These are phyloP conservation scores for Cucumis sativus DNA, from an alignment of 306 rosid species.

Conservation along the genomic window DNA sequence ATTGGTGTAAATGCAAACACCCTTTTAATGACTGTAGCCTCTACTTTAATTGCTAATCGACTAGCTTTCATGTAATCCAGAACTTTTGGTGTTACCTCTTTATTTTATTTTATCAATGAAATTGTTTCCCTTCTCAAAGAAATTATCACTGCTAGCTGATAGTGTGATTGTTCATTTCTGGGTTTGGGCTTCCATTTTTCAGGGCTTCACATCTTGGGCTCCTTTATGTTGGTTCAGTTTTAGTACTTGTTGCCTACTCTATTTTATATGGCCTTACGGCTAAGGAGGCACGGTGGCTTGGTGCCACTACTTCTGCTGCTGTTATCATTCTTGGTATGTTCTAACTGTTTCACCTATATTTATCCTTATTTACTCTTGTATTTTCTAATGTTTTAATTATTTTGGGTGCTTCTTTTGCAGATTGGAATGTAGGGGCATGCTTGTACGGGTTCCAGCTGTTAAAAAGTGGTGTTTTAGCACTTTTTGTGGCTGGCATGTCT, in stretches of 20 bases:
- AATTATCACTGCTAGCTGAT: neutral
- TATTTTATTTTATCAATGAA: no score
- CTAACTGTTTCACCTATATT: conserved; percentile 5
- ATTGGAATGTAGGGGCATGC: conserved; percentile 99
- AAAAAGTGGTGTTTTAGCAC: conserved; percentile 73
- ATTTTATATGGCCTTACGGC: conserved; percentile 81
- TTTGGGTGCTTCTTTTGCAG: conserved; percentile 31
- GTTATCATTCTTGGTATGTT: conserved; percentile 83
- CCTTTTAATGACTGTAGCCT: no score
- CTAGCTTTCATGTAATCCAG: no score
- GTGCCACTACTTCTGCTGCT: conserved; percentile 90
- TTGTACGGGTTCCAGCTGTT: conserved; percentile 92
- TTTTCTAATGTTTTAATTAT: neutral
- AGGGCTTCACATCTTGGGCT: conserved; percentile 96
- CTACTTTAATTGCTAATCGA: no score
- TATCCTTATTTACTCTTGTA: conserved; percentile 6
- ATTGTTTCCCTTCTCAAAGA: no score
- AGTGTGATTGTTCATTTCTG: neutral
- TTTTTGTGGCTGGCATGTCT: conserved; percentile 90
- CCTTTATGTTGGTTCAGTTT: conserved; percentile 87
- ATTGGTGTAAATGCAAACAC: no score
- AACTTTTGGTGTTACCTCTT: no score
- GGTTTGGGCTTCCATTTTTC: conserved; percentile 14
- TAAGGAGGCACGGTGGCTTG: conserved; percentile 85
- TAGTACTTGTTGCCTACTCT: conserved; percentile 79